Percentiles rank a stretch among this genome's conserved stretches.
These are phyloP conservation scores for Agarophyton chilense DNA, from an alignment of 23 red algal species.

Conservation along the genomic window DNA sequence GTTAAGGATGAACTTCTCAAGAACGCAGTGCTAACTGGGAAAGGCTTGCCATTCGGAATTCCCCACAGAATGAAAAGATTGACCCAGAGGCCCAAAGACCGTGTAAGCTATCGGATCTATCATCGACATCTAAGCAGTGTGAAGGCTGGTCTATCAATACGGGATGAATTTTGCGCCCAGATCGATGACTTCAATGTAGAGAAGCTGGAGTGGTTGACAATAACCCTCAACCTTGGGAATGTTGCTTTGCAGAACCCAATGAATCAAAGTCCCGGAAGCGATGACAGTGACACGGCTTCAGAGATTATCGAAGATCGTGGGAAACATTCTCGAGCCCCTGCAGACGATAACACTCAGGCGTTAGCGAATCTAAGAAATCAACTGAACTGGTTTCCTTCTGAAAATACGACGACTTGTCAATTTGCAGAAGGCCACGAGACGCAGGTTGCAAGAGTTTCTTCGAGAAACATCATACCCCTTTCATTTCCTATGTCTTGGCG, in stretches of 20 bases:
- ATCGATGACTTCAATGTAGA: slow-evolving; percentile 32
- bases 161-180: slow-evolving; percentile 22
- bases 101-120: not conserved
- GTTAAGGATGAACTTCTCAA: slow-evolving; percentile 7
- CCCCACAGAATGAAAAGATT: not conserved
- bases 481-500: too few relatives aligned
- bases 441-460: not conserved
- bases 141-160: not conserved
- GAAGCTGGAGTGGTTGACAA: slow-evolving; percentile 46
- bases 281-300: not conserved
- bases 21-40: not conserved
- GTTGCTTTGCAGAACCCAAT: not conserved
- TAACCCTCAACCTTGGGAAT: slow-evolving; percentile 4
- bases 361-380: not conserved
- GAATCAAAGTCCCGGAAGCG: not conserved
- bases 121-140: slow-evolving; percentile 6
- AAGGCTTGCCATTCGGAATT: not conserved
- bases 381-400: not conserved
- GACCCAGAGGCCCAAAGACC: not conserved
- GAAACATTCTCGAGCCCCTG: not conserved
- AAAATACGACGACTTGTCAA: not conserved
- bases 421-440: not conserved
- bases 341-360: not conserved
- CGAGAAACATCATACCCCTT: too few relatives aligned
- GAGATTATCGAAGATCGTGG: not conserved